Percentiles rank a stretch among this genome's conserved stretches.
These are phyloP conservation scores for Candida loeiensis DNA, from an alignment of 805 yeast genomes.

Conservation along the genomic window DNA sequence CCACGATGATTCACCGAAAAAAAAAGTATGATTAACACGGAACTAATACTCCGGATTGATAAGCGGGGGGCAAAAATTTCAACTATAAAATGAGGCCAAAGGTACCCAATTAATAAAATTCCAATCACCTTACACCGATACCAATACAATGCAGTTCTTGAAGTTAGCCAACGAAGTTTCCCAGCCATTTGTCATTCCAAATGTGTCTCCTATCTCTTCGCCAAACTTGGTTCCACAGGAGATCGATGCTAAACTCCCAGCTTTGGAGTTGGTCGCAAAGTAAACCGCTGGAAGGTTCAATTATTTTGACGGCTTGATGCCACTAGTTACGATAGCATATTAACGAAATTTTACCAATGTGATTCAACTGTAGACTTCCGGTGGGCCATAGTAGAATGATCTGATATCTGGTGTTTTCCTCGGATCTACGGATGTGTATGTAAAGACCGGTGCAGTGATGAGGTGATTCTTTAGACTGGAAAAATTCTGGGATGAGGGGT, in stretches of 20 bases:
- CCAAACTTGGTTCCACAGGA: conserved; percentile 16
- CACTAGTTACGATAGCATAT: conserved; percentile 1
- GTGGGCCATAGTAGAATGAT: background rate
- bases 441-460: too few relatives aligned
- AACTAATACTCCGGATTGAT: conserved; percentile 1
- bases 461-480: too few relatives aligned
- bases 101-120: background rate
- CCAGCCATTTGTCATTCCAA: conserved; percentile 63
- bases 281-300: conserved; percentile 4
- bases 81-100: conserved; percentile 1
- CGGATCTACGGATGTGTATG: background rate
- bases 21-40: conserved; percentile 2
- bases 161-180: conserved; percentile 53
- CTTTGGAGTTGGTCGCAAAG: conserved; percentile 7
- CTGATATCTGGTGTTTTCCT: background rate
- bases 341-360: background rate
- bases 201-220: conserved; percentile 55
- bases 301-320: background rate
- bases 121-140: background rate
- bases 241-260: conserved; percentile 12
- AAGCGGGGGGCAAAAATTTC: conserved; percentile 4
- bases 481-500: too few relatives aligned
- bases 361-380: background rate
- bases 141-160: conserved; percentile 37
- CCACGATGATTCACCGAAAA: conserved; percentile 3